Base-by-base conservation (phyloP, 345 rosid species). In the Euphorbia tirucalli region DNA sequence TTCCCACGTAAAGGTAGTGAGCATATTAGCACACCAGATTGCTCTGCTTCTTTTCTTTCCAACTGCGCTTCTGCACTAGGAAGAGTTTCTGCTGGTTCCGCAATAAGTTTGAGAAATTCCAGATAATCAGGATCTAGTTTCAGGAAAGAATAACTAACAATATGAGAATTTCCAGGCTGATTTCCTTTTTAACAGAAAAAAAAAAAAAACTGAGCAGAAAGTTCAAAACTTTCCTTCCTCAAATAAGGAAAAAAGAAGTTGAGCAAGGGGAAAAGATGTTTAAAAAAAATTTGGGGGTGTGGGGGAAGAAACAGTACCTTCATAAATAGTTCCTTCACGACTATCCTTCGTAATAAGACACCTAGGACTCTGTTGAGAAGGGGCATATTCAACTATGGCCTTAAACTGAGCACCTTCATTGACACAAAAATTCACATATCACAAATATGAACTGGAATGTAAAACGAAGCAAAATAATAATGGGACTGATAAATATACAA, bases 371-470 rank as follows among this genome's bases (percentile, higher is more conserved):
- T 82, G 86, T 76, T 90, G 96, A 0, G 85, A 88, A 63, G 96
- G 91, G 41, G 96, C 89, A 66, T 88, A 88, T 63, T 90, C 96
- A 68, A 90, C 90, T 68, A 81, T 71, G 37, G 88, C 87, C 82
- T 84, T 88, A 68, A 74, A 87, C 74, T 84, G 96, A 77, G 89
- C 62, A 75, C 93, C 96, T 83, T 60, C 52, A 80, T 15, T 8
- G 56, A 68, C 43, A 9, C 15, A 54, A 7, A 19, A 6, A 7
- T 62, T 35, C 58, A 46, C 32, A 13, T 3, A 30, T 46, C 30
- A 44, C 11, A 60, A 37, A 11, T 39, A 11, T 21, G 28, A 11
- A 63, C 1, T 11, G 28, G 43, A 16, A 18, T 60, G 30, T 10
- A 60, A 31, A 30, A 18, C 19, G 19, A 60, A 19, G 7, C 6